These are phyloP conservation scores for Microbotryomycetes sp. DNA, from an alignment of 1,284 basidiomycete genomes.

Conservation along the genomic window DNA sequence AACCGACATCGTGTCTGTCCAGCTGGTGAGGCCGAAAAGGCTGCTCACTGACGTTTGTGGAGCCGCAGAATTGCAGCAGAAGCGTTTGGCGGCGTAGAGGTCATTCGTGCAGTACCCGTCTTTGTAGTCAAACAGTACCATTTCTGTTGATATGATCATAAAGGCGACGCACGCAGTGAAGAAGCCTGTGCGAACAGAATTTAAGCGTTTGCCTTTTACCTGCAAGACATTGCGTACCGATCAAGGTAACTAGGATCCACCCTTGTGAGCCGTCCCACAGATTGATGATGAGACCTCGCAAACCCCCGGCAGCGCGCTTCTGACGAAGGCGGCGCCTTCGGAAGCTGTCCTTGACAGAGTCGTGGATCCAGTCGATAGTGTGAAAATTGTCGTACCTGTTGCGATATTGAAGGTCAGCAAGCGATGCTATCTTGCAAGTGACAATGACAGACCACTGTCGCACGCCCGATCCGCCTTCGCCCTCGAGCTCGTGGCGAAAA, in stretches of 20 bases:
- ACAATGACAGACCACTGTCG: conserved; percentile 22
- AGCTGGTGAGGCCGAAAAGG: too few relatives aligned
- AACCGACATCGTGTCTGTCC: too few relatives aligned
- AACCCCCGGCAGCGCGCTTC: conserved; percentile 30
- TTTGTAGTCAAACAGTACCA: conserved; percentile 88
- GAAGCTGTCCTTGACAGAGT: conserved; percentile 42
- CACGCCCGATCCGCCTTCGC: conserved; percentile 29
- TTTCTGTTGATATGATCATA: conserved; percentile 75
- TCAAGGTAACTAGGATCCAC: conserved; percentile 82
- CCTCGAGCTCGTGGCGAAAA: conserved; percentile 25
- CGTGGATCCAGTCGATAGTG: conserved; percentile 41
- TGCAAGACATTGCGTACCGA: conserved; percentile 39
- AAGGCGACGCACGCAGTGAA: conserved; percentile 79
- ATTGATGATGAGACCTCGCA: conserved; percentile 63
- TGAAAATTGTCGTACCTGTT: conserved; percentile 23
- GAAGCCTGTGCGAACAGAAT: conserved; percentile 53
- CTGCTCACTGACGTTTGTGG: too few relatives aligned
- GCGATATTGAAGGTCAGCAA: too few relatives aligned
- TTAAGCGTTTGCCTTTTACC: too few relatives aligned
- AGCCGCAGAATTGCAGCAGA: too few relatives aligned
- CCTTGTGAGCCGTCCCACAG: conserved; percentile 73
- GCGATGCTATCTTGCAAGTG: too few relatives aligned
- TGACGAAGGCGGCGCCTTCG: conserved; percentile 38
- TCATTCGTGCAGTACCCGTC: conserved; percentile 66
- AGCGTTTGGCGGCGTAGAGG: conserved; percentile 61